Evolutionary conservation across 768 basidiomycete genomes (phyloP).

Genomic region (Pisolithus microcarpus): DNA sequence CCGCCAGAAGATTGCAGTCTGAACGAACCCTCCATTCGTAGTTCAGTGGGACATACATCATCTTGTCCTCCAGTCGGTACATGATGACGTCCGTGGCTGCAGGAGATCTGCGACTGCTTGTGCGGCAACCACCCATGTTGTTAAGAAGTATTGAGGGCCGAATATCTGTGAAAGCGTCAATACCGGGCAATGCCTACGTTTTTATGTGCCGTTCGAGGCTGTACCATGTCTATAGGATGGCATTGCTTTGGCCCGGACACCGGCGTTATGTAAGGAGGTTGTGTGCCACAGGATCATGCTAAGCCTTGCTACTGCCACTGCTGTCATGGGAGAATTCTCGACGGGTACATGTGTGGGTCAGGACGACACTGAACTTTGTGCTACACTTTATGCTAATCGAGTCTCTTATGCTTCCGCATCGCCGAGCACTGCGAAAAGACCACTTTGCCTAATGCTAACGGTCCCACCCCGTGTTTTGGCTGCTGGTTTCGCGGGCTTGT

Average conservation of each 20-base stretch:
- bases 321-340: too few species aligned
- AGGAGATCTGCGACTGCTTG: constrained; percentile 14
- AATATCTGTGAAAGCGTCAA: too few species aligned
- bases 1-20: neutral
- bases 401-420: constrained; percentile 28
- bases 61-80: constrained; percentile 35
- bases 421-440: constrained; percentile 38
- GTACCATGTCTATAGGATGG: too few species aligned
- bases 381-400: neutral
- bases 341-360: too few species aligned
- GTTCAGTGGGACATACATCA: constrained; percentile 48
- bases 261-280: too few species aligned
- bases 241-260: too few species aligned
- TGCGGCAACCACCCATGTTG: neutral
- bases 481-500: neutral
- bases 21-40: constrained; percentile 35
- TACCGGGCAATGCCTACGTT: too few species aligned
- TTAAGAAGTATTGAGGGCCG: neutral
- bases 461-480: neutral
- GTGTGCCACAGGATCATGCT: too few species aligned
- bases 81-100: constrained; percentile 40
- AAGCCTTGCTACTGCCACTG: too few species aligned
- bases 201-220: too few species aligned
- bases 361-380: neutral
- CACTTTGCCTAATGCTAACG: constrained; percentile 9